A percentile compares a stretch with the other conserved stretches of the same genome.
Evolutionary conservation across 192 early-diverging fungal genomes (phyloP).

Genomic region (Gigaspora rosea): DNA sequence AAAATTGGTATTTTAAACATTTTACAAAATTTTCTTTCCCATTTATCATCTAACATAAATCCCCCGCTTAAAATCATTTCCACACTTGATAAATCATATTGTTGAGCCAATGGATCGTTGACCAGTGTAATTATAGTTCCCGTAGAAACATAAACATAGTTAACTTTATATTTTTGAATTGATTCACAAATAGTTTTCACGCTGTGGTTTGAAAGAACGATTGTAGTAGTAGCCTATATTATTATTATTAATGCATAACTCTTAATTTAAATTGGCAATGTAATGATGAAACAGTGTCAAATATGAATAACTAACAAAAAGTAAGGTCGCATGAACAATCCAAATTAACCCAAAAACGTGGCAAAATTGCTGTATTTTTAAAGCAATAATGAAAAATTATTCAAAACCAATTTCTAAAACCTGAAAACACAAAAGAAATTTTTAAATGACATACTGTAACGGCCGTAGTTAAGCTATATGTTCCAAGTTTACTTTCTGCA

Average conservation of each 20-base stretch:
- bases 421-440: no score
- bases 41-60: slow-evolving; percentile 54
- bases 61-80: slow-evolving; percentile 57
- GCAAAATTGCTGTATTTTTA: slow-evolving; percentile 34
- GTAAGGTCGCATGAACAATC: background rate
- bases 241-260: no score
- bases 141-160: slow-evolving; percentile 48
- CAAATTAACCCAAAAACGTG: slow-evolving; percentile 53
- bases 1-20: slow-evolving; percentile 42
- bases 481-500: slow-evolving; percentile 42
- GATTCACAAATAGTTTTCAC: slow-evolving; percentile 51
- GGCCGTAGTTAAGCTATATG: slow-evolving; percentile 44
- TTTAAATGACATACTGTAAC: background rate
- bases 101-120: slow-evolving; percentile 62
- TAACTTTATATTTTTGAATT: slow-evolving; percentile 57
- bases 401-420: no score
- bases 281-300: no score
- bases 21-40: slow-evolving; percentile 43
- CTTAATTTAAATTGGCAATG: no score
- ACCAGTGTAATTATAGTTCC: slow-evolving; percentile 69
- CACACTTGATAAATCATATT: slow-evolving; percentile 63
- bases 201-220: no score
- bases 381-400: no score
- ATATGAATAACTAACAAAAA: background rate
- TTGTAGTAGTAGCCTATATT: slow-evolving; percentile 36